These are phyloP conservation scores for Tagetes patula DNA, from an alignment of 129 eudicot species.

Conservation along the genomic window DNA sequence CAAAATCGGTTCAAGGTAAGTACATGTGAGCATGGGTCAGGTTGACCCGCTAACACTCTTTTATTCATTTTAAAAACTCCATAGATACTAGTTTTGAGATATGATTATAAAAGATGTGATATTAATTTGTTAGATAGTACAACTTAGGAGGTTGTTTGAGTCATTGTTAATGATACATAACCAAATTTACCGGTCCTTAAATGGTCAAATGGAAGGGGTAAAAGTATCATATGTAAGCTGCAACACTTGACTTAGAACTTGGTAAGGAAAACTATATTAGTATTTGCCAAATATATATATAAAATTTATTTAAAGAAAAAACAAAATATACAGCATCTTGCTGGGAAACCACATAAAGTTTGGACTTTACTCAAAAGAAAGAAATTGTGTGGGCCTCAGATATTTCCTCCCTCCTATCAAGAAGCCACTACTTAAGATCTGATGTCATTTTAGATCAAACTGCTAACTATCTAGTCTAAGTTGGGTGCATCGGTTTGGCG, in stretches of 20 bases:
- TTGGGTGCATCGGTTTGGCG: background rate
- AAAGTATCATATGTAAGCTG: background rate
- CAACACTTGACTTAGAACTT: no score
- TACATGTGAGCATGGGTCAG: background rate
- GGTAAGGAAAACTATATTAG: no score
- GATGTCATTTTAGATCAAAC: background rate
- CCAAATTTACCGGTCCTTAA: background rate
- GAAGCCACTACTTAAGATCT: background rate
- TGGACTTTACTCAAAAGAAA: background rate
- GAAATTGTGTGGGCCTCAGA: background rate
- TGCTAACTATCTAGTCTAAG: background rate
- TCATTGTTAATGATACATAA: background rate
- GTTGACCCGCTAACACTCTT: background rate
- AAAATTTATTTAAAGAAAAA: no score
- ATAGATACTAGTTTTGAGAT: background rate
- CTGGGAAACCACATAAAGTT: background rate
- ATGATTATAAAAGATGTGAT: background rate
- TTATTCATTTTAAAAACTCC: background rate
- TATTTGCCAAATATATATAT: background rate
- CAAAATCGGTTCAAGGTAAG: background rate
- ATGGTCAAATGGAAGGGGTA: background rate
- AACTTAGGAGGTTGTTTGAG: background rate
- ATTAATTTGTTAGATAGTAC: background rate
- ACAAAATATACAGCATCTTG: background rate
- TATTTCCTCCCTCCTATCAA: background rate